Evolutionary conservation across 2,329 filamentous ascomycete genomes (phyloP).

Genomic region (Seiridium cupressi): DNA sequence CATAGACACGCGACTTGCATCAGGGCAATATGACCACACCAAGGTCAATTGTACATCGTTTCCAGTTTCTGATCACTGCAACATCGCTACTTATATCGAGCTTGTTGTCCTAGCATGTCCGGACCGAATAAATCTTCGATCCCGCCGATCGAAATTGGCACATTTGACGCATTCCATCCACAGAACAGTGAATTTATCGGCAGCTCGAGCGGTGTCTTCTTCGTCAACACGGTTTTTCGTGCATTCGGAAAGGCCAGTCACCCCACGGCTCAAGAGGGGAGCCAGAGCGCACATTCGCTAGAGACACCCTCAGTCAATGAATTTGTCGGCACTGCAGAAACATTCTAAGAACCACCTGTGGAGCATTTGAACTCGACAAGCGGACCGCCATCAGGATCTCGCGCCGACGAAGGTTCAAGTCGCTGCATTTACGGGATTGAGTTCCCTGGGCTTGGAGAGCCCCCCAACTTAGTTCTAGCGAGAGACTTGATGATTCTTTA

Average conservation of each 20-base stretch:
- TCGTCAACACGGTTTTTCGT: constrained; percentile 50
- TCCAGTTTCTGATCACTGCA: no score
- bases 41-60: no score
- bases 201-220: constrained; percentile 50
- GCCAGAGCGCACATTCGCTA: not conserved
- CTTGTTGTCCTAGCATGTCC: not conserved
- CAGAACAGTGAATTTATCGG: constrained; percentile 50
- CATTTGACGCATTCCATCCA: constrained; percentile 36
- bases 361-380: not conserved
- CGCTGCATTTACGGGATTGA: constrained; percentile 12
- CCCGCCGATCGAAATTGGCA: constrained; percentile 33
- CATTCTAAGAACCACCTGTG: not conserved
- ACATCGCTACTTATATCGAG: not conserved
- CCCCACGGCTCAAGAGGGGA: constrained; percentile 12
- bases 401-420: not conserved
- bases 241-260: constrained; percentile 41
- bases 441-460: constrained; percentile 21
- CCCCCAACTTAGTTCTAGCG: constrained; percentile 27
- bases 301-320: not conserved
- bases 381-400: not conserved
- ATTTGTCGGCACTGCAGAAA: not conserved
- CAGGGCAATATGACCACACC: no score
- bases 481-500: constrained; percentile 44
- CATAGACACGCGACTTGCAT: no score
- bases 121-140: not conserved